A percentile compares a stretch with the other conserved stretches of the same genome.
Conservation (phyloP, 495 filamentous ascomycete species). For the Evernia prunastri region DNA sequence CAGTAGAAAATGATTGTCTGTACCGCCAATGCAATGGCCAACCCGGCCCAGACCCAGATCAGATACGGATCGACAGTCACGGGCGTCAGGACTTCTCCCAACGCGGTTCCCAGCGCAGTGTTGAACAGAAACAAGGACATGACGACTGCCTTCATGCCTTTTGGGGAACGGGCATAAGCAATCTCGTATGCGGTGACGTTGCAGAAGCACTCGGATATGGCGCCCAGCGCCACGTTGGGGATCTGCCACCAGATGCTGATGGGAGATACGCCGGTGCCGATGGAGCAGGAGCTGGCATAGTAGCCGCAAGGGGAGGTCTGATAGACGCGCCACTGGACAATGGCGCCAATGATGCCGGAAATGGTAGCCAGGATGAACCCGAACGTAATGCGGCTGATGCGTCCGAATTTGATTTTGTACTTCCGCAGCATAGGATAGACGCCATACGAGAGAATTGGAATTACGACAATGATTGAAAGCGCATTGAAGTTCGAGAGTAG, state of each 20-base stretch:
- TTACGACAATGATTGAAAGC: constrained; percentile 63
- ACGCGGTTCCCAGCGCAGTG: constrained; percentile 59
- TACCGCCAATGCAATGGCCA: constrained; percentile 28
- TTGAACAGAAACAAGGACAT: constrained; percentile 61
- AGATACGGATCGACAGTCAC: constrained; percentile 62
- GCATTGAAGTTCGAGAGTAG: constrained; percentile 72
- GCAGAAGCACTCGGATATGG: constrained; percentile 62
- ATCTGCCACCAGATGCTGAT: constrained; percentile 35
- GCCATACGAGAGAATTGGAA: constrained; percentile 60
- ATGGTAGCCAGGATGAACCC: constrained; percentile 61
- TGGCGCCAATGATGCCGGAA: constrained; percentile 59
- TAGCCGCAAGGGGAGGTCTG: constrained; percentile 36
- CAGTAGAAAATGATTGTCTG: constrained; percentile 17
- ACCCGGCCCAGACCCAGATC: constrained; percentile 24
- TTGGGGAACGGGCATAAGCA: constrained; percentile 68
- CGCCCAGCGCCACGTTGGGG: constrained; percentile 56
- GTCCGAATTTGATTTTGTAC: constrained; percentile 58
- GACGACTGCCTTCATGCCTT: constrained; percentile 67
- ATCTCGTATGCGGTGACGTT: constrained; percentile 58
- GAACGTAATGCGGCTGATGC: constrained; percentile 66
- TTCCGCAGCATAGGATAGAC: constrained; percentile 63
- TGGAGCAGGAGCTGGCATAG: too few relatives aligned
- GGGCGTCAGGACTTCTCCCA: constrained; percentile 59
- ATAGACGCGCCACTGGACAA: constrained; percentile 70
- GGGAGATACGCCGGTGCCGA: too few relatives aligned